Base-by-base conservation (phyloP, 495 filamentous ascomycete genomes). In the Penicillium lagena region DNA sequence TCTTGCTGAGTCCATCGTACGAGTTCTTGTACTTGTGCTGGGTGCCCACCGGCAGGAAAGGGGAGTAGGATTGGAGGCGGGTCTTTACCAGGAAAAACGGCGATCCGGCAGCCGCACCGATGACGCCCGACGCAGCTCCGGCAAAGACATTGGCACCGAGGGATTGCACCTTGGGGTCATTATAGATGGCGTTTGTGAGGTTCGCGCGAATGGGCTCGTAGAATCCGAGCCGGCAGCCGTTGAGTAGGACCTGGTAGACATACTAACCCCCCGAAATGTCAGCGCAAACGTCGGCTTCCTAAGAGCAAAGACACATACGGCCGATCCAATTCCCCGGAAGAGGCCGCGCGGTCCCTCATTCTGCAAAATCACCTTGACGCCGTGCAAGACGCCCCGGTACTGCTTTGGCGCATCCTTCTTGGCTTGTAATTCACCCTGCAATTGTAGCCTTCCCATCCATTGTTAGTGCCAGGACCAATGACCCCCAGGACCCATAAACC, bases 31-130 rank as follows among this genome's bases (percentile, higher is more conserved):
- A 99, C 40, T 82, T 75, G 62, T 99, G 93, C 59, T 99, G 93
- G 1, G 93, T 96, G 40, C 93, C 93, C 43, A 97, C 90, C 12
- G 93, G 93, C 12, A 93, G 78, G 70, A 95, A 95, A 6, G 91
- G 89, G 8, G 89, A 95, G 71, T 76, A 96, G 38, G 89, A 95
- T 64, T 99, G 93, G 45, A 99, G 74, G 11, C 93, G 81, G 8
- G 93, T 99, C 72, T 99, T 99, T 60, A 95, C 85, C n/a, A 99
- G 77, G 72, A 97, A 99, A 63, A 99, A 97, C 1, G 93, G 94
- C 22, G 89, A 95, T 14, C 90, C 93, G 11, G 85, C 85, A 8
- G 85, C 85, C 7, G 93, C 93, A 44, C 93, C 93, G 34, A 97
- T 75, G 35, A 97, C 83, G 46, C 93, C 93, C 7, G 87, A 91